These are phyloP conservation scores for Colletotrichum cereale DNA, from an alignment of 2,329 filamentous ascomycete species.

Conservation along the genomic window DNA sequence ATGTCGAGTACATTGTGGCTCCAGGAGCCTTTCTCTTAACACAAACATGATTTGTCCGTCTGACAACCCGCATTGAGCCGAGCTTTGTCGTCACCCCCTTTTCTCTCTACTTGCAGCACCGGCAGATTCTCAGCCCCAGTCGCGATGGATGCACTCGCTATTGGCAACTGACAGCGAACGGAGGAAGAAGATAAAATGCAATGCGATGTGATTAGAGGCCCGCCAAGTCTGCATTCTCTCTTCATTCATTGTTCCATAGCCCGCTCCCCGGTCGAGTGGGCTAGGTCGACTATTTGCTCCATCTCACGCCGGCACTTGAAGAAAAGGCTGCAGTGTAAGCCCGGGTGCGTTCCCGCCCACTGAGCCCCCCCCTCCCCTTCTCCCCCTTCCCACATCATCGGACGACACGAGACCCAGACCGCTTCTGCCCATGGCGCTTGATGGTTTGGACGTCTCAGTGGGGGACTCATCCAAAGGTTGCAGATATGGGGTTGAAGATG, in stretches of 20 bases:
- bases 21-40: not conserved
- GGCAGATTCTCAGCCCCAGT: not conserved
- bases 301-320: slow-evolving; percentile 29
- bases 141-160: not conserved
- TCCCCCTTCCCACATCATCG: slow-evolving; percentile 17
- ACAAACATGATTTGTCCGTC: not conserved
- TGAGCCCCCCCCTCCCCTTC: not conserved
- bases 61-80: not conserved
- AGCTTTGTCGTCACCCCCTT: not conserved
- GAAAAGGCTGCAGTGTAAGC: not conserved
- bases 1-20: not conserved
- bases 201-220: not conserved
- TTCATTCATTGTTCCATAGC: not conserved
- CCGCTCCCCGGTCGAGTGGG: slow-evolving; percentile 1
- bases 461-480: not conserved
- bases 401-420: slow-evolving; percentile 26
- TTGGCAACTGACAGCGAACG: not conserved
- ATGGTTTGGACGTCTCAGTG: not conserved
- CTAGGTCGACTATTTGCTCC: not conserved
- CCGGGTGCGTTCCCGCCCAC: slow-evolving; percentile 32
- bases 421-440: slow-evolving; percentile 11
- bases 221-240: not conserved
- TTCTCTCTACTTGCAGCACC: not conserved
- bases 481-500: not conserved
- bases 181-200: too few species aligned